Percentiles rank a stretch among this genome's conserved stretches.
These are phyloP conservation scores for Caloboletus firmus DNA, from an alignment of 1,284 basidiomycete genomes.

Conservation along the genomic window DNA sequence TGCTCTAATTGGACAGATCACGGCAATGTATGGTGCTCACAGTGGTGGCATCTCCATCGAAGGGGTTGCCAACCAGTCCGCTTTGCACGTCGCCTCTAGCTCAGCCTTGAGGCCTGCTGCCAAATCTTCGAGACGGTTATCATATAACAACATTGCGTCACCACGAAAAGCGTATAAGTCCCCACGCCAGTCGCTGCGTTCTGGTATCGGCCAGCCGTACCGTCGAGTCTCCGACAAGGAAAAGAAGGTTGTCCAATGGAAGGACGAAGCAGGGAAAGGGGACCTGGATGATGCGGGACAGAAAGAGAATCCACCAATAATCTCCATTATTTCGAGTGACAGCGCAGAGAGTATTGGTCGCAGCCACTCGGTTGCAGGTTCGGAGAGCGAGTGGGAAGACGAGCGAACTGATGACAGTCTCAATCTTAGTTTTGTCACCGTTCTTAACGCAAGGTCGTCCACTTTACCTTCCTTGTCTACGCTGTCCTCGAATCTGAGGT, in stretches of 20 bases:
- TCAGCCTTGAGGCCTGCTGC: constrained; percentile 49
- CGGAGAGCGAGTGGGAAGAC: constrained; percentile 87
- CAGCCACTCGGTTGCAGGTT: constrained; percentile 50
- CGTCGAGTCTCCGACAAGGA: constrained; percentile 62
- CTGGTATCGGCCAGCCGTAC: constrained; percentile 62
- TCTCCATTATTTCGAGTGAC: constrained; percentile 40
- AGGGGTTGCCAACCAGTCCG: constrained; percentile 44
- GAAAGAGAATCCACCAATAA: constrained; percentile 44
- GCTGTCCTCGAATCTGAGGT: constrained; percentile 12
- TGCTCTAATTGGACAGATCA: constrained; percentile 63
- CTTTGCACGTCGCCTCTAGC: constrained; percentile 38
- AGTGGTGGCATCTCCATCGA: constrained; percentile 40
- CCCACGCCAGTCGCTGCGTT: constrained; percentile 69
- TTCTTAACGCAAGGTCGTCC: constrained; percentile 31
- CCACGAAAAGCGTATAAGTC: constrained; percentile 51
- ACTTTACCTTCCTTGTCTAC: constrained; percentile 21
- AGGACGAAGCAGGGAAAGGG: constrained; percentile 84
- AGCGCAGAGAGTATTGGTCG: constrained; percentile 29
- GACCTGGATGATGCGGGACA: constrained; percentile 69
- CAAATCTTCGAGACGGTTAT: constrained; percentile 46
- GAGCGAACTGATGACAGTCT: constrained; percentile 77
- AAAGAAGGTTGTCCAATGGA: constrained; percentile 87
- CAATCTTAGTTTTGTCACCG: constrained; percentile 48
- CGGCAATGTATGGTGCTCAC: constrained; percentile 49
- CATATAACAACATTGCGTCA: constrained; percentile 47